A percentile compares a stretch with the other conserved stretches of the same genome.
phyloP scores from a whole-genome alignment of 495 filamentous ascomycete genomes.

The Antarctomyces pellizariae region DNA sequence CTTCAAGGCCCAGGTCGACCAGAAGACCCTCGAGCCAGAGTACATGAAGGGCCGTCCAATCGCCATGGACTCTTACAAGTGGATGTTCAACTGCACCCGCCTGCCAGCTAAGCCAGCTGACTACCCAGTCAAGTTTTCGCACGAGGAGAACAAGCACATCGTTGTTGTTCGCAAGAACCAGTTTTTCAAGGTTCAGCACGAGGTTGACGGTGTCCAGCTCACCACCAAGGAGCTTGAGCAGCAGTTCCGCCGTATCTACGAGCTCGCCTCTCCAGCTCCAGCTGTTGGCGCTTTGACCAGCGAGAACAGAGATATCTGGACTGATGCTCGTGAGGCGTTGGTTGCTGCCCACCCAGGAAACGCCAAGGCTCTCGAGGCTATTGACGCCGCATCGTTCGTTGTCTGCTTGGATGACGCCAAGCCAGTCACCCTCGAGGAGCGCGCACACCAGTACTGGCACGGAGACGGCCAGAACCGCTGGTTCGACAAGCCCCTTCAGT shows the following conservation, averaged over 20 bases:
- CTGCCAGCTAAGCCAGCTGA: constrained; percentile 68
- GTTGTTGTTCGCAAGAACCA: constrained; percentile 84
- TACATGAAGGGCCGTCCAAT: constrained; percentile 92
- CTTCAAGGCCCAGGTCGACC: constrained; percentile 85
- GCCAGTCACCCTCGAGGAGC: constrained; percentile 87
- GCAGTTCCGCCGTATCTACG: constrained; percentile 69
- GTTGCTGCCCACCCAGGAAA: constrained; percentile 55
- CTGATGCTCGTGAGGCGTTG: constrained; percentile 57
- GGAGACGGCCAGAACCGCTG: constrained; percentile 89
- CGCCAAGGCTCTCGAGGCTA: constrained; percentile 45
- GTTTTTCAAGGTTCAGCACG: constrained; percentile 70
- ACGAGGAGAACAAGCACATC: constrained; percentile 58
- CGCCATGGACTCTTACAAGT: constrained; percentile 93
- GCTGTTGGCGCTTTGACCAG: constrained; percentile 71
- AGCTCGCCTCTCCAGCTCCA: constrained; percentile 37
- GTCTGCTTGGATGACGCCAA: constrained; percentile 85
- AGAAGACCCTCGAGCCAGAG: constrained; percentile 71
- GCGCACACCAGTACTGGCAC: constrained; percentile 93
- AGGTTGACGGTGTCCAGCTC: constrained; percentile 57
- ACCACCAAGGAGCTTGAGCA: constrained; percentile 70
- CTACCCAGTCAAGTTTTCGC: constrained; percentile 58
- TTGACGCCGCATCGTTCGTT: constrained; percentile 80
- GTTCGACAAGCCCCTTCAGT: constrained; percentile 97
- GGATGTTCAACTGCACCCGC: constrained; percentile 94
- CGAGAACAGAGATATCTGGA: constrained; percentile 85